Evolutionary conservation across 371 early-diverging fungal genomes (phyloP), one percentile per base, ranked within the genome.

Genomic region (Rhizopus delemar): DNA sequence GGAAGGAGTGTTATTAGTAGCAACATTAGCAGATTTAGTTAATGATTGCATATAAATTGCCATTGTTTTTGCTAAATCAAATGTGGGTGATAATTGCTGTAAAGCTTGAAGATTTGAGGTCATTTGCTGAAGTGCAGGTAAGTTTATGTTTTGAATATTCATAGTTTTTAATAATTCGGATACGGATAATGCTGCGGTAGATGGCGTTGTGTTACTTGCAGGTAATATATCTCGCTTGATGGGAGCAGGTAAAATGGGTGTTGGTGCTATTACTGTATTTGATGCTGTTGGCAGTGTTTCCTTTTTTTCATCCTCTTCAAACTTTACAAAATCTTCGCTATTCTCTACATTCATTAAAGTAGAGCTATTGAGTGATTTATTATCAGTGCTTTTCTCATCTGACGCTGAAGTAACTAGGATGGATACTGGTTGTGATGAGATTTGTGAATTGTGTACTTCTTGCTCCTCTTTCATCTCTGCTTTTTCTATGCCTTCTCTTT

Each of bases 221-320:
- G 43, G 59, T 39, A 43, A 15, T 33, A 51, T 16, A 28, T 51
- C 51, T 34, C 41, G n/a, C 33, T 41, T 50, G 22, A 33, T 58
- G 2, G 51, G 54, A 16, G 55, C 12, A 49, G 50, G 41, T 36
- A 38, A 34, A 31, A 45, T 56, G 5, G 62, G 41, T 3, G 57
- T 58, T 2, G 60, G 34, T 28, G 60, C 41, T 16, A 62, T 59
- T 8, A 59, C 62, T 49, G 22, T 22, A 22, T 22, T 22, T 22
- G 22, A 22, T 22, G 22, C 22, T 22, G 22, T 22, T 15, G 49
- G 29, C 46, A 56, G 43, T 12, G 41, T 41, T 53, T 69, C 53
- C 35, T 59, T 60, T 15, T 73, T 65, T 13, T 79, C 80, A 49
- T 76, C 77, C 2, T 79, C 80, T 68, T 79, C 80, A 66, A 79